Evolutionary conservation across 1,139 yeast species (phyloP).

Genomic region (Scheffersomyces cryptocercus): DNA sequence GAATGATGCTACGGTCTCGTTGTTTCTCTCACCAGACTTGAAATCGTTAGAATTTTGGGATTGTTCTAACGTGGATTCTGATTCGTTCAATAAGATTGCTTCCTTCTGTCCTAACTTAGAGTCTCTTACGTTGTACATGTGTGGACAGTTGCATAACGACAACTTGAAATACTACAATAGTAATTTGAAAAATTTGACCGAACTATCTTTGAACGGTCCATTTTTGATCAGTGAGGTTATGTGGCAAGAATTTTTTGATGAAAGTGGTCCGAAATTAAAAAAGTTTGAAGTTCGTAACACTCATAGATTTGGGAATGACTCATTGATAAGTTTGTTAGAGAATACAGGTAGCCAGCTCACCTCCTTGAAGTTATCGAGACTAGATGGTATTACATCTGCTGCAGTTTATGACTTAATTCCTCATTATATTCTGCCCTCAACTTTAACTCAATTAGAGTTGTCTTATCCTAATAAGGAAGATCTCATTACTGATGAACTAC

Average conservation of each 20-base stretch:
- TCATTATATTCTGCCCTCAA: conserved; percentile 50
- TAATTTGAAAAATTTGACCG: conserved; percentile 54
- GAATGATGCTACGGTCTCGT: conserved; percentile 64
- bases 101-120: conserved; percentile 77
- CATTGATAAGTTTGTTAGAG: conserved; percentile 62
- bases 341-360: conserved; percentile 60
- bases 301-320: conserved; percentile 74
- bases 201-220: conserved; percentile 77
- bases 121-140: conserved; percentile 74
- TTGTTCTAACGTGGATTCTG: conserved; percentile 75
- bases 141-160: conserved; percentile 87
- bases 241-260: conserved; percentile 75
- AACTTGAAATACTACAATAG: conserved; percentile 63
- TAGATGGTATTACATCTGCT: conserved; percentile 67
- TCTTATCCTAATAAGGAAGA: conserved; percentile 68
- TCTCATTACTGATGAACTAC: conserved; percentile 67
- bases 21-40: conserved; percentile 67
- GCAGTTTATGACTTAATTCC: conserved; percentile 66
- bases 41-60: conserved; percentile 79
- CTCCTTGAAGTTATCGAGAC: conserved; percentile 51
- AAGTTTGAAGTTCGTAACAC: conserved; percentile 73
- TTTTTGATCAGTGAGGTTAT: conserved; percentile 72
- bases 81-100: conserved; percentile 68
- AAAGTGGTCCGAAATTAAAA: conserved; percentile 28
- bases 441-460: conserved; percentile 60